Evolutionary conservation across 805 yeast species (phyloP).

Genomic region (Starmerella powellii): DNA sequence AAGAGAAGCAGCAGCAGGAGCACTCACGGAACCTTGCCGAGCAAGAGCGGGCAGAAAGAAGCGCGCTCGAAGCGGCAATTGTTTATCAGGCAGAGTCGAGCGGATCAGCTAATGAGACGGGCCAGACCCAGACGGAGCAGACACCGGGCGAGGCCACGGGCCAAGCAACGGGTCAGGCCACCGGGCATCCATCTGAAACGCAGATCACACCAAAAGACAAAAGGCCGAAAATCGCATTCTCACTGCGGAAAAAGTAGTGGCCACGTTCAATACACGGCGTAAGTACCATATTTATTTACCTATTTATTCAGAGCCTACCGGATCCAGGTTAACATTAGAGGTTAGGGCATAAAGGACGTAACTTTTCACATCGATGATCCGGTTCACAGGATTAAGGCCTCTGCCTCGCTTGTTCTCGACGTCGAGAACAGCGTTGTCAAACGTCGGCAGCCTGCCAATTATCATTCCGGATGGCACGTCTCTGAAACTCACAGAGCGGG

Average conservation of each 20-base stretch:
- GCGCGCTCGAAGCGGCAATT: neutral
- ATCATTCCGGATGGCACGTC: conserved; percentile 51
- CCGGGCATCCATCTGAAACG: too few species aligned
- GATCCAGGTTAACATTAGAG: too few species aligned
- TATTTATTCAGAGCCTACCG: too few species aligned
- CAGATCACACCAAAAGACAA: too few species aligned
- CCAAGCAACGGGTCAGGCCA: too few species aligned
- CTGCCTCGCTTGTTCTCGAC: conserved; percentile 13
- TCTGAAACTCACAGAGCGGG: conserved; percentile 29
- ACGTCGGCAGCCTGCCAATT: conserved; percentile 74
- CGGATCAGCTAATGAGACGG: neutral
- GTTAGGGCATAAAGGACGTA: neutral
- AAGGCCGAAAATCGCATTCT: conserved; percentile 1
- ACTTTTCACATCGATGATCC: conserved; percentile 3
- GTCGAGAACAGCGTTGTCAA: conserved; percentile 17
- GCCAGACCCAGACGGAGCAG: too few species aligned
- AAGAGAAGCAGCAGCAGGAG: neutral
- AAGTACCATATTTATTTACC: too few species aligned
- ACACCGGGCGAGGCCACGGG: too few species aligned
- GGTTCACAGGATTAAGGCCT: neutral
- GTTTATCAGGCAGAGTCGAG: too few species aligned
- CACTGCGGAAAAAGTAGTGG: neutral
- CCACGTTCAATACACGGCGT: too few species aligned
- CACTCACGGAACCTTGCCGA: neutral
- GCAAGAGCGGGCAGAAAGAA: neutral